Base-by-base conservation (phyloP, 75 land plant genomes). In the Cunninghamia lanceolata region DNA sequence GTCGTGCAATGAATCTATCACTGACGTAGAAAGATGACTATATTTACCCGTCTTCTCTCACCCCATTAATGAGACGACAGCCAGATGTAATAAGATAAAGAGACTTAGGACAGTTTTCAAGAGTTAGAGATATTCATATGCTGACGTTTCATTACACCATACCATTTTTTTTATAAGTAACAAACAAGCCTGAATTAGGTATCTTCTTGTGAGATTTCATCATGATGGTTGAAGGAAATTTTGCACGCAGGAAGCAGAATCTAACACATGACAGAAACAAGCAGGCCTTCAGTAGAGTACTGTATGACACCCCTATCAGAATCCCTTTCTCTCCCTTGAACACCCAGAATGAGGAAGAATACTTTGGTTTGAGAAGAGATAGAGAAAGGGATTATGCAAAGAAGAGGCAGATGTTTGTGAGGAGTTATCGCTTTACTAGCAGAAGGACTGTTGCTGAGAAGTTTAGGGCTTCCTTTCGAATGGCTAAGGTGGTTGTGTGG, bases 381-480 rank as follows among this genome's bases (percentile, higher is more conserved):
- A 21, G 82, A 43, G 82, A 30, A 28, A 32, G 28, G 42, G 45
- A 80, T 54, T 86, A 71, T 77, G 54, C 86, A 79, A 92, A 93
- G 84, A 89, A 89, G 88, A 85, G 94, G 78, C 93, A 91, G 89
- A 81, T 90, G 7, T 93, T 93, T 82, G 82, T 93, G 52, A 82
- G 90, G 84, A 91, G 93, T 89, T 93, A 93, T 83, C 90, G 87
- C 36, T 91, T 93, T 88, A 73, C 90, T 54, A 56, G 89, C 73
- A 91, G 89, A 59, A 85, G 45, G 88, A 90, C 84, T 14, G 10
- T 88, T 28, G 16, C 40, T 15, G 88, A 89, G 71, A 88, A 86
- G 43, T 81, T 91, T 56, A 87, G 76, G 68, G 40, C 45, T 14
- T 84, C 90, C 2, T 84, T 91, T 28, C 47, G 82, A 45, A 80